A percentile compares a stretch with the other conserved stretches of the same genome.
phyloP scores from a whole-genome alignment of 2,329 filamentous ascomycete species.

The Ophiostoma montium region DNA sequence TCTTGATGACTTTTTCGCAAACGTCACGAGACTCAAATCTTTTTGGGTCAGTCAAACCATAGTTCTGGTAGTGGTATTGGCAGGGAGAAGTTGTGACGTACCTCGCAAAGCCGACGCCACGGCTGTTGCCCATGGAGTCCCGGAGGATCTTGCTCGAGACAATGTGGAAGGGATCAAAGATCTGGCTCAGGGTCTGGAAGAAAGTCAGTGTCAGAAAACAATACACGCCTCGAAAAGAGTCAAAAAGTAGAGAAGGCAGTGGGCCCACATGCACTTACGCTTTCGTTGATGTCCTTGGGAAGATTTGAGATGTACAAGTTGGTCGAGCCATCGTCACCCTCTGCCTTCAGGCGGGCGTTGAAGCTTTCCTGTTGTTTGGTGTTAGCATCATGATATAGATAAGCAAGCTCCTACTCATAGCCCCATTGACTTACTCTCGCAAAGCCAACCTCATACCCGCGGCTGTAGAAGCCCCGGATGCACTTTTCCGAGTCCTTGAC shows the following conservation, averaged over 20 bases:
- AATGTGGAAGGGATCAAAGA: conserved; percentile 69
- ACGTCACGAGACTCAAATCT: conserved; percentile 84
- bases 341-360: conserved; percentile 93
- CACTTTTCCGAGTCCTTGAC: conserved; percentile 85
- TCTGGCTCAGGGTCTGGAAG: conserved; percentile 56
- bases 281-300: conserved; percentile 81
- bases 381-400: not conserved
- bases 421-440: conserved; percentile 51
- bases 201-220: too few species aligned
- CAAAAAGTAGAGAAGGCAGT: too few species aligned
- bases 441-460: conserved; percentile 96
- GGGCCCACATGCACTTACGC: conserved; percentile 51
- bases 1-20: conserved; percentile 77
- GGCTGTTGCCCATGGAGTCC: conserved; percentile 81
- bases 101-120: conserved; percentile 95
- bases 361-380: conserved; percentile 63
- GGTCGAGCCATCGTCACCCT: conserved; percentile 77
- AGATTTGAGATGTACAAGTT: conserved; percentile 98
- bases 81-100: conserved; percentile 28
- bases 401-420: not conserved
- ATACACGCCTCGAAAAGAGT: too few species aligned
- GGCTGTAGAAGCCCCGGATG: conserved; percentile 85
- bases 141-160: conserved; percentile 91
- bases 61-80: not conserved
- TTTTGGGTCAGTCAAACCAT: not conserved